phyloP scores from a whole-genome alignment of 2,329 filamentous ascomycete species.

The Fusarium udum region DNA sequence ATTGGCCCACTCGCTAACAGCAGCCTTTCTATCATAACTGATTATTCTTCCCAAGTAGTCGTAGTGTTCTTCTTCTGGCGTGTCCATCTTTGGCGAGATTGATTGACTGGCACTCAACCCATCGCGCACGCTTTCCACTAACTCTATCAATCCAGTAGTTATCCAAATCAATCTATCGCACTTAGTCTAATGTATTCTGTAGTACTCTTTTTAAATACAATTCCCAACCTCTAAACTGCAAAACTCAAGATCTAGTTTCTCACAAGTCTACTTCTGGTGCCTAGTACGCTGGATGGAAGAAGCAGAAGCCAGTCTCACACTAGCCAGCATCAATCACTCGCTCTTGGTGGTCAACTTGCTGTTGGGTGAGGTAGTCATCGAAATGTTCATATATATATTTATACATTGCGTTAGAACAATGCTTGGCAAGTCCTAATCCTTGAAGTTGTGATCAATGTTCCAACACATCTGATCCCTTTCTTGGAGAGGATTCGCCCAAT shows the following conservation, averaged over 20 bases:
- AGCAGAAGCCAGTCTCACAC: not conserved
- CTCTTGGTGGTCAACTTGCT: not conserved
- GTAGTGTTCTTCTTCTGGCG: not conserved
- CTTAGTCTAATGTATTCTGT: no score
- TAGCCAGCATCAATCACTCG: not conserved
- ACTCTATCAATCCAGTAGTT: not conserved
- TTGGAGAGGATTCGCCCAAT: not conserved
- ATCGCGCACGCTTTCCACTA: not conserved
- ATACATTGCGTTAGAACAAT: fast-evolving
- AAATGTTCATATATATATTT: fast-evolving
- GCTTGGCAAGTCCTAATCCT: not conserved
- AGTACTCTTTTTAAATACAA: no score
- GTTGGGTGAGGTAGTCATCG: not conserved
- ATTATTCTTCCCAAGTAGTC: not conserved
- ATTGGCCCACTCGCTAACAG: not conserved
- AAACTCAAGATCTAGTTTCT: no score
- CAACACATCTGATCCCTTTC: no score
- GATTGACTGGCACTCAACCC: not conserved
- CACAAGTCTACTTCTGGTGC: not conserved
- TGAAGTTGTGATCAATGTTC: not conserved
- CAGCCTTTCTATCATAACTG: no score
- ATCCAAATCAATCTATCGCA: no score
- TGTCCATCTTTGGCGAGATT: not conserved
- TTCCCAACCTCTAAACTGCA: no score
- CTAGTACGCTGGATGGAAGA: not conserved